Evolutionary conservation across 1,139 yeast species (phyloP).

Genomic region (Protomyces inundatus): DNA sequence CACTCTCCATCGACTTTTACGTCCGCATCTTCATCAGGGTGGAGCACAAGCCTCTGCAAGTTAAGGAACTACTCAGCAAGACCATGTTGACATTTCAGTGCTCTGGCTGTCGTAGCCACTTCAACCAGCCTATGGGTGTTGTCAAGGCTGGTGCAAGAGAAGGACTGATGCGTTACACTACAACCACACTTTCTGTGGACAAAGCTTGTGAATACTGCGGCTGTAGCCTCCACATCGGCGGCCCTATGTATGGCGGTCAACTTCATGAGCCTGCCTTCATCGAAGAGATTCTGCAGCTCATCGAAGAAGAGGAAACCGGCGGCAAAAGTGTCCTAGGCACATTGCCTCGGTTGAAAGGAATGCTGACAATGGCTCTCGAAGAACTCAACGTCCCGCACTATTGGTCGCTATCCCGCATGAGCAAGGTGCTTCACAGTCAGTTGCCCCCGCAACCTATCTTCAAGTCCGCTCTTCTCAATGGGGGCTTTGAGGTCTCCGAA

Average conservation of each 20-base stretch:
- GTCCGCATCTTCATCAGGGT: slow-evolving; percentile 79
- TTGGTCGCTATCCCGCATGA: slow-evolving; percentile 69
- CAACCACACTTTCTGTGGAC: slow-evolving; percentile 43
- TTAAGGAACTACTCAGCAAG: slow-evolving; percentile 55
- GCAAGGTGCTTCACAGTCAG: slow-evolving; percentile 70
- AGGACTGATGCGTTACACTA: slow-evolving; percentile 34
- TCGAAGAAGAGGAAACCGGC: slow-evolving; percentile 37
- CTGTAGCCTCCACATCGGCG: slow-evolving; percentile 67
- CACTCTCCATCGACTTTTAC: slow-evolving; percentile 85
- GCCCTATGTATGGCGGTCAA: slow-evolving; percentile 93
- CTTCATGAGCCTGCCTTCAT: slow-evolving; percentile 67
- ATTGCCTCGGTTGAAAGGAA: slow-evolving; percentile 76
- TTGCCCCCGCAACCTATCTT: slow-evolving; percentile 74
- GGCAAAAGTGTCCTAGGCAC: slow-evolving; percentile 64
- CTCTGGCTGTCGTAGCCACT: slow-evolving; percentile 74
- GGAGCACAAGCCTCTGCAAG: slow-evolving; percentile 68
- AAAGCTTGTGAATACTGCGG: slow-evolving; percentile 66
- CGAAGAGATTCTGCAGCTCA: slow-evolving; percentile 54
- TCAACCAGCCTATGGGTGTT: slow-evolving; percentile 70
- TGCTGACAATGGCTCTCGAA: slow-evolving; percentile 73
- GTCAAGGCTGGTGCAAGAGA: slow-evolving; percentile 39
- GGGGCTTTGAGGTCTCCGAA: slow-evolving; percentile 73
- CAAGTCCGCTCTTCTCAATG: slow-evolving; percentile 75
- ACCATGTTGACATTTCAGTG: slow-evolving; percentile 80
- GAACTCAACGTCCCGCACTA: slow-evolving; percentile 75